phyloP scores from a whole-genome alignment of 2,329 filamentous ascomycete species.

The Fusarium pilosicola region DNA sequence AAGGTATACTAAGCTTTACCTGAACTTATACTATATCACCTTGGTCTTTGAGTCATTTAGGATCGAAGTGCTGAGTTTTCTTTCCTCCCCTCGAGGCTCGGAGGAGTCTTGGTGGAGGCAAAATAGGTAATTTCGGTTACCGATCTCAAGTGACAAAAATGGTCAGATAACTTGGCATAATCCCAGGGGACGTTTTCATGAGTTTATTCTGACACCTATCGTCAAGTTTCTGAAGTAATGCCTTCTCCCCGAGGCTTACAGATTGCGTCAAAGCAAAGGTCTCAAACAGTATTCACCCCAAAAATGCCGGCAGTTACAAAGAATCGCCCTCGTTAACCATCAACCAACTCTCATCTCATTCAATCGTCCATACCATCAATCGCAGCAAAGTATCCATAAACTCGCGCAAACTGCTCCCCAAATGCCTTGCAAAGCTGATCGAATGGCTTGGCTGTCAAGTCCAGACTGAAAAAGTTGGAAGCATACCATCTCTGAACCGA shows the following conservation, averaged over 20 bases:
- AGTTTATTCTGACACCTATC: neutral
- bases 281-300: neutral
- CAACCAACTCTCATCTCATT: neutral
- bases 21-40: too few relatives aligned
- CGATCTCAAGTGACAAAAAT: neutral
- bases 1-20: too few relatives aligned
- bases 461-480: neutral
- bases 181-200: accelerated
- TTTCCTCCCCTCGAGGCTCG: too few relatives aligned
- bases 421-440: neutral
- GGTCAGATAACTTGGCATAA: accelerated
- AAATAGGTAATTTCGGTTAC: neutral
- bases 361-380: neutral
- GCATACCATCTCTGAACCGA: neutral
- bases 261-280: neutral
- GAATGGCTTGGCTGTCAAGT: neutral
- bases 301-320: too few relatives aligned
- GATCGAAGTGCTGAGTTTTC: too few relatives aligned
- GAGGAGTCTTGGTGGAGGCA: neutral
- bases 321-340: neutral
- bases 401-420: neutral
- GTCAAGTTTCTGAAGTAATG: neutral
- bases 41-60: too few relatives aligned
- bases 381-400: neutral
- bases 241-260: neutral